A percentile compares a stretch with the other conserved stretches of the same genome.
Evolutionary conservation across 768 basidiomycete genomes (phyloP).

Genomic region (Pleurotus salmoneostramineus): DNA sequence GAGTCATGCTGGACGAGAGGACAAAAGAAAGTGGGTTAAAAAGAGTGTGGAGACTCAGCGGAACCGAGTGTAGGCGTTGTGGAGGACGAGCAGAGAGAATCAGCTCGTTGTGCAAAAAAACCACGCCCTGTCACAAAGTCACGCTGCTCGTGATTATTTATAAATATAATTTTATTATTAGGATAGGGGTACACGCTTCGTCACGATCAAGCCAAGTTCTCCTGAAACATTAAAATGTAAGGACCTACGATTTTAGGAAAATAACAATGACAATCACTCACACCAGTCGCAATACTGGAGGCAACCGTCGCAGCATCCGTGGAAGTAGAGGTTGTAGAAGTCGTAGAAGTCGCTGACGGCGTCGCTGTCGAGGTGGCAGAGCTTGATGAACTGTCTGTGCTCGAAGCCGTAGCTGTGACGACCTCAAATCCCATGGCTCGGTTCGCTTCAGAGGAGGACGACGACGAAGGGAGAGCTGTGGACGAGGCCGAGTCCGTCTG

Average conservation of each 20-base stretch:
- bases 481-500: conserved; percentile 51
- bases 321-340: conserved; percentile 14
- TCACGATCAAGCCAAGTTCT: background rate
- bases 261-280: background rate
- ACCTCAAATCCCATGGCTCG: no score
- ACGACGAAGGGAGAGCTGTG: no score
- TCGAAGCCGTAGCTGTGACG: no score
- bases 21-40: background rate
- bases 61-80: background rate
- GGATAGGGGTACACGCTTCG: background rate
- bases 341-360: conserved; percentile 6
- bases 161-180: background rate
- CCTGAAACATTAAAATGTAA: background rate
- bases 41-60: conserved; percentile 2
- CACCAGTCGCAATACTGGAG: conserved; percentile 25
- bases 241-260: background rate
- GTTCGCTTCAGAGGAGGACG: no score
- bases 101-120: background rate
- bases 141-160: background rate
- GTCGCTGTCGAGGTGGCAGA: no score
- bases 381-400: no score
- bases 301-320: conserved; percentile 28
- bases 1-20: background rate
- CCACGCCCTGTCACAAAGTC: background rate
- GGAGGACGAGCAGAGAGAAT: background rate